Base-by-base conservation (phyloP, 2,329 filamentous ascomycete genomes). In the Aphanoascus verrucosus region DNA sequence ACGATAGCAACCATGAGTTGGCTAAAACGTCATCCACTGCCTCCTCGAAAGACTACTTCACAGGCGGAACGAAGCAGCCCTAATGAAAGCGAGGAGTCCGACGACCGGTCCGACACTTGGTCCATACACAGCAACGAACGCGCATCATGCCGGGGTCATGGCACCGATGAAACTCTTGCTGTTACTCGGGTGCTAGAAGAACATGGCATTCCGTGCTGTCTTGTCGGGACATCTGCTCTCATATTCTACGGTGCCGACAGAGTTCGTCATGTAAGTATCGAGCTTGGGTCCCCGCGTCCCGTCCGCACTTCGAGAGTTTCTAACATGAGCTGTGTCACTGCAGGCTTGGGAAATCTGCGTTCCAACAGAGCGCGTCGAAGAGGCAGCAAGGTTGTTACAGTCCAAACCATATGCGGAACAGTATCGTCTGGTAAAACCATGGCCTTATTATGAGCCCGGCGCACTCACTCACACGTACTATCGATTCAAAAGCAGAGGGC, bases 271-370 rank as follows among this genome's bases (percentile, higher is more conserved):
- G 61, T 63, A 28, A 3, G 23, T 28, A 28, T 3, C 7, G 3
- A 28, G 23, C 3, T 7, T 4, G 59, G 49, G 59, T 58, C 35
- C 44, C 53, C 53, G 34, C 48, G 42, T 37, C 52, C 23, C 53
- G 34, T 52, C 46, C 48, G 41, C 49, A n/a, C 51, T 49, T 51
- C 45, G 7, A 40, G 20, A 51, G 44, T 41, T 40, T 32, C 40
- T 55, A 54, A 52, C 45, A 19, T 50, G 34, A 57, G 55, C 48
- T 52, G 48, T 17, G 12, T 44, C 23, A 45, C 44, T 23, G 38
- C 53, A 64, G 61, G 61, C 62, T 57, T 64, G 62, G 61, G 60
- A 63, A 50, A 61, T 64, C 20, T 63, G 62, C 17, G 55, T 63
- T 37, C 61, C 61, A 56, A 61, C 57, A 52, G 55, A 59, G 34